Percentiles rank a stretch among this genome's conserved stretches.
Evolutionary conservation across 2,329 filamentous ascomycete genomes (phyloP).

Genomic region (Cercospora sp.): DNA sequence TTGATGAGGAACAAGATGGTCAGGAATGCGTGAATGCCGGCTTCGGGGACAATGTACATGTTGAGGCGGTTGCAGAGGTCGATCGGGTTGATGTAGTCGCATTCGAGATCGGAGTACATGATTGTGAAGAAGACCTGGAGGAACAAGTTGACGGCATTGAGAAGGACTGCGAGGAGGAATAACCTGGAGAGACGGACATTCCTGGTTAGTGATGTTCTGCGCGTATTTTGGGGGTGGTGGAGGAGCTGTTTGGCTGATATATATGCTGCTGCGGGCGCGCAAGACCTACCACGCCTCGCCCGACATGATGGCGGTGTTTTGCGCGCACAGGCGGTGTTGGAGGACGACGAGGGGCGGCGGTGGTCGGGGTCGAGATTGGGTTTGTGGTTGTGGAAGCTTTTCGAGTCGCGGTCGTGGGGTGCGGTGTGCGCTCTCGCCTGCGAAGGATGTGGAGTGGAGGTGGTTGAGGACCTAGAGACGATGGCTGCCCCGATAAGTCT

Average conservation of each 20-base stretch:
- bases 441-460: constrained; percentile 8
- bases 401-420: constrained; percentile 7
- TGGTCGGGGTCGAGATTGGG: not conserved
- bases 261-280: constrained; percentile 1
- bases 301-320: constrained; percentile 36
- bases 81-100: constrained; percentile 99
- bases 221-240: constrained; percentile 2
- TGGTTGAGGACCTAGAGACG: constrained; percentile 16
- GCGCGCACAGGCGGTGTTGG: not conserved
- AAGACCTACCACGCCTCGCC: constrained; percentile 41
- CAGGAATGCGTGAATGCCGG: constrained; percentile 92
- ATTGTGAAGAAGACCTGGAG: constrained; percentile 99
- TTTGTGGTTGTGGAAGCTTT: constrained; percentile 7
- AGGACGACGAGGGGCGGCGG: not conserved
- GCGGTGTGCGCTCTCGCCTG: not conserved
- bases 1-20: constrained; percentile 97
- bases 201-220: constrained; percentile 14
- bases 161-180: constrained; percentile 94
- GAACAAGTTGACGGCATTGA: constrained; percentile 99
- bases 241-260: not conserved
- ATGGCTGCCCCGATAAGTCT: constrained; percentile 17
- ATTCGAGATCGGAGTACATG: constrained; percentile 99
- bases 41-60: constrained; percentile 98
- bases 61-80: constrained; percentile 99
- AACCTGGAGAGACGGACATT: constrained; percentile 57